These are phyloP conservation scores for Boletus mariae DNA, from an alignment of 1,284 basidiomycete genomes.

Conservation along the genomic window DNA sequence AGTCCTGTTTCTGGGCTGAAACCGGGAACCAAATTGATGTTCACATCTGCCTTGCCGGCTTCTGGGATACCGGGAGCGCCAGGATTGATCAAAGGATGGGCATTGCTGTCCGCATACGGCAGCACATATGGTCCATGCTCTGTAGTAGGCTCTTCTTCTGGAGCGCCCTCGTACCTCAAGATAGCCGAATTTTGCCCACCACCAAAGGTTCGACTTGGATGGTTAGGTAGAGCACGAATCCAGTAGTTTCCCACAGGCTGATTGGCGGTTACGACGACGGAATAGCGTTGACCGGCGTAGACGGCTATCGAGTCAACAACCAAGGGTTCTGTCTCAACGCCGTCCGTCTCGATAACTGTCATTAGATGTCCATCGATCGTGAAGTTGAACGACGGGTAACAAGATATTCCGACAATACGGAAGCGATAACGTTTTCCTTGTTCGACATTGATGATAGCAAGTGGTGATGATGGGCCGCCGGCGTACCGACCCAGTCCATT, in stretches of 20 bases:
- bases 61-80: conserved; percentile 37
- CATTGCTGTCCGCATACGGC: conserved; percentile 5
- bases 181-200: conserved; percentile 35
- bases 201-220: conserved; percentile 26
- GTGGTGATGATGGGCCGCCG: conserved; percentile 20
- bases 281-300: conserved; percentile 38
- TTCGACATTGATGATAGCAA: conserved; percentile 28
- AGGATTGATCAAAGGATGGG: conserved; percentile 32
- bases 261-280: conserved; percentile 28
- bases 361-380: no score
- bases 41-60: conserved; percentile 39
- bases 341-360: no score
- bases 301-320: no score
- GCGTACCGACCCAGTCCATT: conserved; percentile 7
- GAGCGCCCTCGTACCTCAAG: no score
- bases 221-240: conserved; percentile 33
- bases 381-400: conserved; percentile 17
- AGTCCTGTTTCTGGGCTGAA: conserved; percentile 1
- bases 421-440: conserved; percentile 34
- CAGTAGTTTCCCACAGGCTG: conserved; percentile 34
- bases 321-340: no score
- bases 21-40: conserved; percentile 35
- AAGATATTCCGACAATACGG: conserved; percentile 34
- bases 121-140: no score
- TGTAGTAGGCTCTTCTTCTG: no score